These are phyloP conservation scores for Geranium rotundifolium DNA, from an alignment of 345 rosid species.

Conservation along the genomic window DNA sequence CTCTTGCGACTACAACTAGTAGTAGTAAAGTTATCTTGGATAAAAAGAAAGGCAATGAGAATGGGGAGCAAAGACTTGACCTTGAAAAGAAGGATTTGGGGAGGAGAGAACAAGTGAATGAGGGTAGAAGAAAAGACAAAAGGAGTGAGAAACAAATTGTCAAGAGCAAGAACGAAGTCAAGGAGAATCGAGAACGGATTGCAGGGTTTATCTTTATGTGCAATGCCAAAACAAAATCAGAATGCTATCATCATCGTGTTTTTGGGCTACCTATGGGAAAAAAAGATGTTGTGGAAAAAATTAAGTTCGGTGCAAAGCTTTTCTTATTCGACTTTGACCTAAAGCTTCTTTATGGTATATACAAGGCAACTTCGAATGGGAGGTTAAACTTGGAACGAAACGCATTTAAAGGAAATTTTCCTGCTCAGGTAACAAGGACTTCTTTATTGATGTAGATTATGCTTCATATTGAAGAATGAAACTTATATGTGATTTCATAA, in stretches of 20 bases:
- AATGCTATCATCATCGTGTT: conserved; percentile 25
- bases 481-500: background rate
- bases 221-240: conserved; percentile 17
- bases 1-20: background rate
- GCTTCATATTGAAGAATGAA: conserved; percentile 1
- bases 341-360: conserved; percentile 25
- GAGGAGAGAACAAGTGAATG: background rate
- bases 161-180: conserved; percentile 9
- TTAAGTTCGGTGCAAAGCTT: conserved; percentile 15
- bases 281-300: conserved; percentile 14
- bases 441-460: background rate
- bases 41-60: background rate
- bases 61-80: background rate
- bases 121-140: background rate
- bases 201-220: conserved; percentile 26
- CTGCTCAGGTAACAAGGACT: conserved; percentile 17
- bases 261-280: conserved; percentile 20
- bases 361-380: conserved; percentile 22
- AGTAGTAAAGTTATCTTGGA: background rate
- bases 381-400: conserved; percentile 21
- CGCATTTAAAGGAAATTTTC: conserved; percentile 22
- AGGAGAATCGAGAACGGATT: conserved; percentile 11
- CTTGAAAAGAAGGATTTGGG: background rate
- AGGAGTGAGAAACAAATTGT: background rate
- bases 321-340: conserved; percentile 25